Base-by-base conservation (phyloP, 495 filamentous ascomycete species). In the Viridothelium virens region DNA sequence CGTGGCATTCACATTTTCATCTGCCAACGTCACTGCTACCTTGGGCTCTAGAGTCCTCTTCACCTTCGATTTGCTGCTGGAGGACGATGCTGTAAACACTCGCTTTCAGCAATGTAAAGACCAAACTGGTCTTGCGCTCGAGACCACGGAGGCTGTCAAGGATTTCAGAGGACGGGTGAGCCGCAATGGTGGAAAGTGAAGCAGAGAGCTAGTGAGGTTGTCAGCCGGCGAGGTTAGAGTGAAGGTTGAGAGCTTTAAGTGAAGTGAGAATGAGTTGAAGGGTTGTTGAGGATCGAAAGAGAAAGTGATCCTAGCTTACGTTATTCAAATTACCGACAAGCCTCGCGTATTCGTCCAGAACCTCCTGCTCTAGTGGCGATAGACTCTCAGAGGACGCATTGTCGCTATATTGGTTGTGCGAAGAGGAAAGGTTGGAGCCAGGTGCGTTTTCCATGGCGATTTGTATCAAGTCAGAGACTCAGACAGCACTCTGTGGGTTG, bases 11-110 rank as follows among this genome's bases (percentile, higher is more conserved):
- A 14, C 31, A n/a, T n/a, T 65, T 34, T 61, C 64, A 66, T 36
- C 53, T 56, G 25, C 41, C 48, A 7, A 12, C 56, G 31, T 69
- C 38, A 10, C 39, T 37, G 56, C 71, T 66, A 48, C 78, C 71
- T 47, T 78, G 74, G 63, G 74, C 72, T 65, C 75, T 75, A 65
- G 77, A 77, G 67, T 77, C 79, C 64, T 76, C 81, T 73, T 87
- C 86, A 65, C 87, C 85, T 72, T 79, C 81, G 68, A 95, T 94
- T 84, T 97, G 89, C 81, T 97, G 91, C 82, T 97, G 91, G 79
- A 98, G 76, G 70, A 98, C 92, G 80, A 98, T 97, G 74, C 89
- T 94, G 76, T 97, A 97, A 62, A 97, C 94, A 77, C 93, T 97
- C 39, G 94, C 93, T 80, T 98, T 97, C 73, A 98, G 81, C 74